Base-by-base conservation (phyloP, 163 green algal species). In the Prototheca cutis region DNA sequence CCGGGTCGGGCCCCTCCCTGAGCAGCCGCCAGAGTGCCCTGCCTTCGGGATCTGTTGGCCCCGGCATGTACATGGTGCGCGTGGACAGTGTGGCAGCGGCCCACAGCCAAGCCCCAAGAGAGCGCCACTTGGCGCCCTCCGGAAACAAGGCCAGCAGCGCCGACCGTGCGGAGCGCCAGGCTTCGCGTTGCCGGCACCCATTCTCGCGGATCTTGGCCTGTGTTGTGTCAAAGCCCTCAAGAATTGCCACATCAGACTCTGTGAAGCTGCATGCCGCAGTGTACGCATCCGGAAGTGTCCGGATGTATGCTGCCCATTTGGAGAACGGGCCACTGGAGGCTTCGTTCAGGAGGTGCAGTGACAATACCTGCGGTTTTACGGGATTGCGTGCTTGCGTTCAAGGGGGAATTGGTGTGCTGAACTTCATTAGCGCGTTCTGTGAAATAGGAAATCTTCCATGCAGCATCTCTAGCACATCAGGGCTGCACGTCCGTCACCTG, bases 31-130 rank as follows among this genome's bases (percentile, higher is more conserved):
- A 6, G 62, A n/a, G 33, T 84, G 72, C 25, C 39, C 58, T 7
- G 65, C 60, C n/a, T n/a, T n/a, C n/a, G n/a, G n/a, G n/a, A n/a
- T n/a, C n/a, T n/a, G 36, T 10, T 45, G 17, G 36, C 36, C 36
- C 36, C 36, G 36, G 36, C 34, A 87, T 48, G 48, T 82, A 81
- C 83, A 91, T 91, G 7, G 83, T 87, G n/a, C 83, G 70, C 31
- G 71, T 80, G 4, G 63, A 54, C 6, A 90, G 62, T 0, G 72
- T 79, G 29, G 75, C 76, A 1, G 68, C 30, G 0, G 80, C 73
- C 81, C 81, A 87, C 24, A 58, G 57, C 77, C 74, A 86, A 24
- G 72, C 79, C 2, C 25, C 40, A 24, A 33, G 27, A 4, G 25
- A 18, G 25, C 49, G 25, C 49, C 49, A 33, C 30, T 75, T 66